These are phyloP conservation scores for Paecilomyces niveus DNA, from an alignment of 2,329 filamentous ascomycete genomes.

Conservation along the genomic window DNA sequence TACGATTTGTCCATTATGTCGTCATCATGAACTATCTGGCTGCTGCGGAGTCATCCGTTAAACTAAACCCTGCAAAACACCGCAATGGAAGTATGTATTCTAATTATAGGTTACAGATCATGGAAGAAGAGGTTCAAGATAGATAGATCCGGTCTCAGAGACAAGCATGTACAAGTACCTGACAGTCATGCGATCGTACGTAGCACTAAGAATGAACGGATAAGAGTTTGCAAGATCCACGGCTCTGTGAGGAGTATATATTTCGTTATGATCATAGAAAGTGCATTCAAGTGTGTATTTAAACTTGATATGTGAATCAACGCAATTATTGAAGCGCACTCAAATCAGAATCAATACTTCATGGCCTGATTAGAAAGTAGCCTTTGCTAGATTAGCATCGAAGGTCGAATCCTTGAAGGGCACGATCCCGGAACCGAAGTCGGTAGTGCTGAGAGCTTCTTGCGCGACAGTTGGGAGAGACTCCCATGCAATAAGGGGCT, in stretches of 20 bases:
- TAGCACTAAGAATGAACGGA: no score
- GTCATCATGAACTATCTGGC: background rate
- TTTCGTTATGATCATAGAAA: background rate
- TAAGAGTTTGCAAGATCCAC: no score
- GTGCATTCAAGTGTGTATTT: background rate
- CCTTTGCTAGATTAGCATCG: constrained; percentile 35
- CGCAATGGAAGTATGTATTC: no score
- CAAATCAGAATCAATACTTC: no score
- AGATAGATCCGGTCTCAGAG: background rate
- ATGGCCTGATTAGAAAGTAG: constrained; percentile 21
- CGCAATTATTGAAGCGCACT: no score
- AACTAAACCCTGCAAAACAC: background rate
- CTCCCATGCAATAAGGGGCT: constrained; percentile 46
- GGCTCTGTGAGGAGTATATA: background rate
- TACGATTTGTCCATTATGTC: background rate
- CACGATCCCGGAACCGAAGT: constrained; percentile 42
- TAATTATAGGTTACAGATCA: no score
- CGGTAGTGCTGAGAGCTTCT: constrained; percentile 37
- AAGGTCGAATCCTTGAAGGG: constrained; percentile 44
- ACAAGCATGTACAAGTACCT: background rate
- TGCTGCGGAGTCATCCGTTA: background rate
- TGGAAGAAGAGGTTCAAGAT: no score
- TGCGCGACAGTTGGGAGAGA: constrained; percentile 38
- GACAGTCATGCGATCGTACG: no score
- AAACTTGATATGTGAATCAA: no score